Evolutionary conservation across 768 basidiomycete species (phyloP).

Genomic region (Tricholoma sp.): DNA sequence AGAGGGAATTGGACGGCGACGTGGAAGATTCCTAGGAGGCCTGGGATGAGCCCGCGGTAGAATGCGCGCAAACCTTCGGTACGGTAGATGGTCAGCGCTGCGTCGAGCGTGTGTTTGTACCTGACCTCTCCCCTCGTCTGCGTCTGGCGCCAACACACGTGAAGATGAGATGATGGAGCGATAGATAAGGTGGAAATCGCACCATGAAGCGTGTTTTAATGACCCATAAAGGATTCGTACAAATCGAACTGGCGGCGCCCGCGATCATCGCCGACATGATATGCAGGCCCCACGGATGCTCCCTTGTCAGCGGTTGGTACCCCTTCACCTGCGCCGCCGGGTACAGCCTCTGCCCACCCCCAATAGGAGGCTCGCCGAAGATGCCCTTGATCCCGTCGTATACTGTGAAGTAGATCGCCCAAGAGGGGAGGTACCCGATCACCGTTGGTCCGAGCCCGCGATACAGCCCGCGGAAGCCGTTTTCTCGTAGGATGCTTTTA

Average conservation of each 20-base stretch:
- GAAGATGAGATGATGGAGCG: slow-evolving; percentile 2
- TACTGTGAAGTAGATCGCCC: slow-evolving; percentile 98
- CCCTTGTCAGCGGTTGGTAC: slow-evolving; percentile 74
- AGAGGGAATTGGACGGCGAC: slow-evolving; percentile 98
- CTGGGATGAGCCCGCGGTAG: slow-evolving; percentile 93
- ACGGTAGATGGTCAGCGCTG: slow-evolving; percentile 84
- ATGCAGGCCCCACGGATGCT: slow-evolving; percentile 84
- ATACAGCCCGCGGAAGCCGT: slow-evolving; percentile 88
- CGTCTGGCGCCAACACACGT: slow-evolving; percentile 57
- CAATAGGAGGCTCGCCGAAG: slow-evolving; percentile 68
- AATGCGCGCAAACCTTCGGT: slow-evolving; percentile 85
- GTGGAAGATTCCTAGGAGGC: slow-evolving; percentile 86
- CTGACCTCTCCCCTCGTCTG: slow-evolving; percentile 73
- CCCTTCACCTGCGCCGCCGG: slow-evolving; percentile 84
- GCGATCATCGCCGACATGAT: slow-evolving; percentile 95
- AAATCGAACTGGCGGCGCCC: slow-evolving; percentile 87
- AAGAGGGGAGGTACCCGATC: slow-evolving; percentile 94
- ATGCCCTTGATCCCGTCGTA: slow-evolving; percentile 92
- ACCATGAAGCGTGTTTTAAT: slow-evolving; percentile 99
- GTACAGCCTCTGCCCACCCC: slow-evolving; percentile 38
- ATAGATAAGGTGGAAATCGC: slow-evolving; percentile 10
- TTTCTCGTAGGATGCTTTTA: slow-evolving; percentile 43
- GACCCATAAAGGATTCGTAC: slow-evolving; percentile 97
- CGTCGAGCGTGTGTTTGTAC: slow-evolving; percentile 89
- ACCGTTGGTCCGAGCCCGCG: slow-evolving; percentile 95